Base-by-base conservation (phyloP, 1,284 basidiomycete species). In the Amylostereum chailletii region DNA sequence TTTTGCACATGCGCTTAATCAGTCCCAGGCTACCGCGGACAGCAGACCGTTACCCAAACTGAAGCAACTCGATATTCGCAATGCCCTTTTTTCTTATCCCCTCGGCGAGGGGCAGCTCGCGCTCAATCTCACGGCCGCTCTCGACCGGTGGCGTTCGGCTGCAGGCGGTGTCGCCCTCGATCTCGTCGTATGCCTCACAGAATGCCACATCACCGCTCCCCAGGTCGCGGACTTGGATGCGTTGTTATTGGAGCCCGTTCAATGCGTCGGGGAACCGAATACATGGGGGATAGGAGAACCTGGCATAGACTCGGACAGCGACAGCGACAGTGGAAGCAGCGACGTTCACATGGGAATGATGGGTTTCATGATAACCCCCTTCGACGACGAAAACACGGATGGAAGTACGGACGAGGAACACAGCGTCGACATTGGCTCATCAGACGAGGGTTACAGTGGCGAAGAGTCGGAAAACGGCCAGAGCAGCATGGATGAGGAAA, bases 41-140 rank as follows among this genome's bases (percentile, higher is more conserved):
- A 40, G 6, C 34, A 34, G 4, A 6, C 29, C 34, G 36, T 32
- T 52, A 34, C 51, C 51, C 34, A 38, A 42, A 3, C 40, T 52
- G n/a, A 27, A 8, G 19, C 37, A 27, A 9, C 31, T 52, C 32
- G 27, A 32, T 3, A 52, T 52, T 7, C n/a, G 19, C 9, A 11
- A 52, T 2, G 51, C 50, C 7, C 51, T 52, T 32, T 52, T 52
- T 33, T 52, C 50, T 2, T 52, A 51, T 34, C 51, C 51, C 3
- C 40, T 52, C 4, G 51, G 51, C n/a, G 31, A 52, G 9, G 3
- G 8, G 5, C 30, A 52, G 19, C 51, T 52, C 29, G 51, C 46
- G 36, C 43, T 50, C n/a, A 46, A 40, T 26, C 6, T 52, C 11
- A 52, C 26, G 40, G 38, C 44, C 31, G 39, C 43, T 29, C 40